Base-by-base conservation (phyloP, 2,329 filamentous ascomycete species). In the Xylariomycetidae sp. region DNA sequence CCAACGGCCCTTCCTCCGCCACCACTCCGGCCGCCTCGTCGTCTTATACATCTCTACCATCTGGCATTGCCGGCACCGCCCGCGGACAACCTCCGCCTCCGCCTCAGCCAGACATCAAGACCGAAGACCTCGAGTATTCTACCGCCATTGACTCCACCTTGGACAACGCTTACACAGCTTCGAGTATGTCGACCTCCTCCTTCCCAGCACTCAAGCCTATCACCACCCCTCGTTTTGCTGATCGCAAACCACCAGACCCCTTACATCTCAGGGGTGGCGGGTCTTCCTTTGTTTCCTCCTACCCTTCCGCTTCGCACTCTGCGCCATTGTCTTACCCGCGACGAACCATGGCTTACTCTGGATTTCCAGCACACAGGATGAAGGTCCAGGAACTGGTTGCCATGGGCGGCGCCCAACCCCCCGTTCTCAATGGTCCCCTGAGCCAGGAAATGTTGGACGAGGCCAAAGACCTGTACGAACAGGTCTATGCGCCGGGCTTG, bases 401-500 rank as follows among this genome's bases (percentile, higher is more conserved):
- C 40, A 56, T 69, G 46, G 70, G 84, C 40, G 77, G 79, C 47
- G 70, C 76, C 33, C 60, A 77, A 31, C 72, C 77, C 27, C 73
- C 77, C 3, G 66, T 72, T 15, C 67, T 75, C 38, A 58, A 62
- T 44, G 69, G 74, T 17, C 69, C 74, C 37, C 69, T 65, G 50
- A 59, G 66, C 55, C 58, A 72, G 37, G 67, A 69, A 20, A 62
- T 59, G 15, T 51, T 85, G 31, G 76, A 80, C 48, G 81, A 88
- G 53, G 78, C 88, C 38, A 80, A 78, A 43, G 74, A 74, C 41
- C 59, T 90, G 12, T 94, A 85, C 59, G 74, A 77, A 48, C 81
- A 82, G 45, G 80, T 88, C 44, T 94, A 92, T 57, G 83, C 81
- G 4, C 74, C 74, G 2, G 83, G 80, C 6, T 74, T 92, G 29